These are phyloP conservation scores for Speleostelium caveatum DNA, from an alignment of 78 protist genomes.

Conservation along the genomic window DNA sequence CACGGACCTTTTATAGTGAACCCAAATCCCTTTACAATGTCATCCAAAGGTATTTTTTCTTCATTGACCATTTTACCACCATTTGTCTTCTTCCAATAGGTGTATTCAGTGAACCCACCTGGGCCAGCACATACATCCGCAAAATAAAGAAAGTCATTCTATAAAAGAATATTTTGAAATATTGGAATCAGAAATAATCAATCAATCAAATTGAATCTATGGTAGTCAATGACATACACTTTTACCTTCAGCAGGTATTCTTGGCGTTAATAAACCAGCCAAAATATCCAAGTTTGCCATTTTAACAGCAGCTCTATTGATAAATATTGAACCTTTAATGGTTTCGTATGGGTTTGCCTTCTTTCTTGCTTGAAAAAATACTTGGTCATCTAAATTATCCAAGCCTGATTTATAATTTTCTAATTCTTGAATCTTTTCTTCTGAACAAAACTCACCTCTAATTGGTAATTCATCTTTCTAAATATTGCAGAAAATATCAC, in stretches of 20 bases:
- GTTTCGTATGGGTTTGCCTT: conserved; percentile 87
- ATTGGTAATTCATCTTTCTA: not conserved
- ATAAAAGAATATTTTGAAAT: not conserved
- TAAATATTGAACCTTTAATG: conserved; percentile 82
- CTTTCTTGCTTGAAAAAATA: conserved; percentile 72
- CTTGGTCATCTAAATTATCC: conserved; percentile 23
- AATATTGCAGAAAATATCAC: no score
- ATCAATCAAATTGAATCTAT: no score
- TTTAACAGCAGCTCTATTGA: conserved; percentile 95
- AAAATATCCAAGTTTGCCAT: conserved; percentile 90
- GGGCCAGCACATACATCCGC: conserved; percentile 94
- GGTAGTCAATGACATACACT: conserved; percentile 17
- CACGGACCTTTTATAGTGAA: conserved; percentile 85
- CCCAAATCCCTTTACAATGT: conserved; percentile 52
- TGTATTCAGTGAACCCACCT: conserved; percentile 95
- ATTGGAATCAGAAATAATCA: no score
- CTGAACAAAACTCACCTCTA: conserved; percentile 25
- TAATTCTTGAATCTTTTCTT: conserved; percentile 11
- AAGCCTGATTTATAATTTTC: conserved; percentile 36
- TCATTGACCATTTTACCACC: conserved; percentile 7
- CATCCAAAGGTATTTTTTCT: not conserved
- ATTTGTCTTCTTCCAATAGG: conserved; percentile 81
- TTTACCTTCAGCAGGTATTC: not conserved
- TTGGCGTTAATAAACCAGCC: conserved; percentile 23
- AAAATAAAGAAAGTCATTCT: conserved; percentile 49